Conservation (phyloP, 208 protist species). For the Trypanosoma conorhini region DNA sequence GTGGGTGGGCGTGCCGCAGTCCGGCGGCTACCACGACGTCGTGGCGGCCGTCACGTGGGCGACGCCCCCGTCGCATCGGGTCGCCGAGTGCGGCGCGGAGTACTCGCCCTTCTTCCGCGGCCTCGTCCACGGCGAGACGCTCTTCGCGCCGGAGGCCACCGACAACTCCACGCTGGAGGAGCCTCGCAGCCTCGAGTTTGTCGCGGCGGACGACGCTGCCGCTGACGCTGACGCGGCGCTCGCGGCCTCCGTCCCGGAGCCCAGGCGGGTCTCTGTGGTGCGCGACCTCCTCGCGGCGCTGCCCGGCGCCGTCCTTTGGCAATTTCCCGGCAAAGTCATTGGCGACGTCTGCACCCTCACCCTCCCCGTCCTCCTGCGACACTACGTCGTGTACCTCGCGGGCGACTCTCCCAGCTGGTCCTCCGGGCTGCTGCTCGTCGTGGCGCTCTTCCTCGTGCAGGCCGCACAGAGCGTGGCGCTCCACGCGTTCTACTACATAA, state of each 20-base stretch:
- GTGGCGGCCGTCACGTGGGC: slow-evolving; percentile 22
- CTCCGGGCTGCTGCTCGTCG: slow-evolving; percentile 37
- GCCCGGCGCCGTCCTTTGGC: slow-evolving; percentile 14
- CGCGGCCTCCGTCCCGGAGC: neutral
- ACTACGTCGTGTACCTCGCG: slow-evolving; percentile 28
- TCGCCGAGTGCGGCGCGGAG: neutral
- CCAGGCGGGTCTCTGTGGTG: slow-evolving; percentile 5
- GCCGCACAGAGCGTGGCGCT: slow-evolving; percentile 41
- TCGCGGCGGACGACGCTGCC: neutral
- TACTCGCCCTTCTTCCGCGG: slow-evolving; percentile 24
- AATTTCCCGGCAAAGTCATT: slow-evolving; percentile 27
- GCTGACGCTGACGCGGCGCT: neutral
- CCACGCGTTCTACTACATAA: slow-evolving; percentile 62
- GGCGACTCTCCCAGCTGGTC: slow-evolving; percentile 17
- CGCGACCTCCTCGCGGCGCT: slow-evolving; percentile 9
- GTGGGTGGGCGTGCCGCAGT: slow-evolving; percentile 25
- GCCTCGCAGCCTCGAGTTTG: slow-evolving; percentile 4
- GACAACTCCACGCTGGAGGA: slow-evolving; percentile 24
- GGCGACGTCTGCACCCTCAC: slow-evolving; percentile 47
- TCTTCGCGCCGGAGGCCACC: slow-evolving; percentile 18
- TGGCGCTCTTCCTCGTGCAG: slow-evolving; percentile 45
- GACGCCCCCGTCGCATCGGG: neutral
- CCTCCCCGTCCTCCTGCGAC: slow-evolving; percentile 52
- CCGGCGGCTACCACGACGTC: slow-evolving; percentile 13
- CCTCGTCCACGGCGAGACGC: slow-evolving; percentile 14